Base-by-base conservation (phyloP, 2,329 filamentous ascomycete species). In the Apiospora phragmitis region DNA sequence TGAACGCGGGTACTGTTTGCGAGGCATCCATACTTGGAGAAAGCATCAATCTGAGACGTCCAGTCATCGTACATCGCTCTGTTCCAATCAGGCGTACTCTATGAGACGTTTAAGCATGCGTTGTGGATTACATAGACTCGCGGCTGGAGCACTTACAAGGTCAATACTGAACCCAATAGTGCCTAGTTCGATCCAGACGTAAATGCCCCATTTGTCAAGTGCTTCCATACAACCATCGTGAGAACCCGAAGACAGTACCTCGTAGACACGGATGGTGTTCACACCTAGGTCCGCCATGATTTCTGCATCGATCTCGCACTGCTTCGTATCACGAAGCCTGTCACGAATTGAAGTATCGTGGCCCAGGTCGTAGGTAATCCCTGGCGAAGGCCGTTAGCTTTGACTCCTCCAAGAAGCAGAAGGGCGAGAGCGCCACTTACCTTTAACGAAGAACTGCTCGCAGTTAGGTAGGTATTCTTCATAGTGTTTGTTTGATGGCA, bases 241-340 rank as follows among this genome's bases (percentile, higher is more conserved):
- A 79, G 91, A 86, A 70, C 88, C 78, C 3, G 82, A 81, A 24
- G 89, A 88, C 73, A 89, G 85, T 72, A 91, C 80, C 78, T 91
- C 91, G 85, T 92, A 92, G 69, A 89, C 85, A 71, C 90, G 88
- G 74, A 91, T 89, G 11, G 89, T 90, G 80, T 92, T 92, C 74
- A 67, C 66, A 3, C 69, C 67, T 21, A 72, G n/a, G 7, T 70
- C 42, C 42, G 66, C 55, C 62, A 73, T 71, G 42, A 71, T 29
- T 32, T 68, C 67, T 14, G 70, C 70, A 26, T 71, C 70, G 11
- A 69, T 66, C 45, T 67, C 51, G 35, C 70, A 71, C 55, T 71
- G 67, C 11, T 45, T 66, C 38, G 70, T 69, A 45, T 71, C 38
- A 14, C 7, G 8, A 5, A 71, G 51, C 29, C 51, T 32, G 16